Conservation (phyloP, 208 protist species). For the Leptomonas pyrrhocoris region DNA sequence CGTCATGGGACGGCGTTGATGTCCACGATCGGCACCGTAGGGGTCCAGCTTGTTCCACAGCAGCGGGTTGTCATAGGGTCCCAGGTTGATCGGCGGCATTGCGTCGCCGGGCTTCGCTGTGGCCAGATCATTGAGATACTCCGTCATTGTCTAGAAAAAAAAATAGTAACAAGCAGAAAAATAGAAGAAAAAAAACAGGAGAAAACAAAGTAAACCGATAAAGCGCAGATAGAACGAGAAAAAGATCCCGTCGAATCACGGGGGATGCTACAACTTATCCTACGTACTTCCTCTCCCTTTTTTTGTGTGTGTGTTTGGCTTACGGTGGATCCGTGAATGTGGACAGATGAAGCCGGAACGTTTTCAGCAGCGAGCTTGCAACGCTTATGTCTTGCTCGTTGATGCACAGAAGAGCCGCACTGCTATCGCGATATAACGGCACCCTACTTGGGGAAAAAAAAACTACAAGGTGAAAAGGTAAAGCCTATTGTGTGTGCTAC, state of each 20-base stretch:
- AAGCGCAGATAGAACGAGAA: neutral
- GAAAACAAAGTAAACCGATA: neutral
- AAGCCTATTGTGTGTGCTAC: too few species aligned
- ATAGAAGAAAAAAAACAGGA: neutral
- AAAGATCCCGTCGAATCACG: neutral
- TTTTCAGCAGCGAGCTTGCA: too few species aligned
- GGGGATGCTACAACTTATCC: neutral
- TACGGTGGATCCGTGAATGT: neutral
- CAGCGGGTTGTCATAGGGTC: constrained; percentile 90
- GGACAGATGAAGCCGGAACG: neutral
- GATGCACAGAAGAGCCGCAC: too few species aligned
- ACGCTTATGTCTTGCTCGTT: too few species aligned
- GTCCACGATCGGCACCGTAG: constrained; percentile 89
- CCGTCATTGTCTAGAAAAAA: constrained; percentile 58
- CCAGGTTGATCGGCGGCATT: constrained; percentile 84
- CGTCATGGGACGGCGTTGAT: constrained; percentile 89
- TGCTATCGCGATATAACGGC: too few species aligned
- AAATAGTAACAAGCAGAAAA: neutral
- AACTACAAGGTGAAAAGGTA: too few species aligned
- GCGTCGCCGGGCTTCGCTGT: constrained; percentile 56
- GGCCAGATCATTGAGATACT: constrained; percentile 83
- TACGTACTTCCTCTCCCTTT: neutral
- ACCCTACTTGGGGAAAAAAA: too few species aligned
- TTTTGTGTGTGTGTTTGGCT: too few species aligned
- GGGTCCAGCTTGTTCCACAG: constrained; percentile 92